Evolutionary conservation across 148 eudicot species (phyloP).

Genomic region (Fagopyrum tataricum): DNA sequence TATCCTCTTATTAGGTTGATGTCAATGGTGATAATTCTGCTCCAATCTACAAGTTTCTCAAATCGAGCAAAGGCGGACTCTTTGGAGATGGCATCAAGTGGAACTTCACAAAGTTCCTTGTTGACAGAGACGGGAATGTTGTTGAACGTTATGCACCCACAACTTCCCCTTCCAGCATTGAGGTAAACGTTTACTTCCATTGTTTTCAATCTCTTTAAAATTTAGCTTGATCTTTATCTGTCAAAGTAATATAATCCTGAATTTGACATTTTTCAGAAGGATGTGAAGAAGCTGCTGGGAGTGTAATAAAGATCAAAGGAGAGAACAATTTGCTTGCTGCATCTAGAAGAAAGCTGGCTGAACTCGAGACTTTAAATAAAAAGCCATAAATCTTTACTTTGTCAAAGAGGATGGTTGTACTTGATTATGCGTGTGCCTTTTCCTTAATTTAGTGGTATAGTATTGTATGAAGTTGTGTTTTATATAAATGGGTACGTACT

Average conservation of each 20-base stretch:
- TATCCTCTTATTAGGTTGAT: slow-evolving; percentile 28
- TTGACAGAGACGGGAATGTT: slow-evolving; percentile 61
- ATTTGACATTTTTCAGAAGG: slow-evolving; percentile 31
- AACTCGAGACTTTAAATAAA: not conserved
- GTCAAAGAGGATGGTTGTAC: not conserved
- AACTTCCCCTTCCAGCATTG: slow-evolving; percentile 56
- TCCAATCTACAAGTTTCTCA: slow-evolving; percentile 64
- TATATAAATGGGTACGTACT: not conserved
- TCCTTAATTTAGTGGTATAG: not conserved
- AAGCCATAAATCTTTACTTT: not conserved
- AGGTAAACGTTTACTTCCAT: slow-evolving; percentile 29
- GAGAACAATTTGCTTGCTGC: not conserved
- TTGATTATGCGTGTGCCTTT: not conserved
- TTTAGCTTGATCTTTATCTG: not conserved
- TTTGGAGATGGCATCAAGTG: slow-evolving; percentile 63
- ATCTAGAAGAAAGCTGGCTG: slow-evolving; percentile 1
- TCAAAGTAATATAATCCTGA: not conserved
- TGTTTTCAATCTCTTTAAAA: not conserved
- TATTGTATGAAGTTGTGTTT: not conserved
- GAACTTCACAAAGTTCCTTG: slow-evolving; percentile 79
- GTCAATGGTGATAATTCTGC: slow-evolving; percentile 66
- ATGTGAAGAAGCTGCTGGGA: slow-evolving; percentile 46
- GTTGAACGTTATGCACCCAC: slow-evolving; percentile 56
- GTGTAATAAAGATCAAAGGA: slow-evolving; percentile 18
- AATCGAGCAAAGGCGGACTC: slow-evolving; percentile 51